phyloP scores from a whole-genome alignment of 192 early-diverging fungal genomes.

The Phycomyces nitens region DNA sequence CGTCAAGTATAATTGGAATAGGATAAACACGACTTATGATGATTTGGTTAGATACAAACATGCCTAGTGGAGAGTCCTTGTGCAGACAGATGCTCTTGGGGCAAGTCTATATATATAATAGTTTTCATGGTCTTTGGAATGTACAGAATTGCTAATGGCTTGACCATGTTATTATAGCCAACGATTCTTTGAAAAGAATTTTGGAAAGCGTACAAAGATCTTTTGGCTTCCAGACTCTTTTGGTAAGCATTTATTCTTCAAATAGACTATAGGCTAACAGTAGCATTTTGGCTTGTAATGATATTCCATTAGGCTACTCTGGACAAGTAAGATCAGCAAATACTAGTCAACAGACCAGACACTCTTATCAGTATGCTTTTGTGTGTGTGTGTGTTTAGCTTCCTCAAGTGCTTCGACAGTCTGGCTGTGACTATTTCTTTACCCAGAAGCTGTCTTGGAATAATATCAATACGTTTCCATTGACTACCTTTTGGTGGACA shows the following conservation, averaged over 20 bases:
- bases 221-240: constrained; percentile 98
- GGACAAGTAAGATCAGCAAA: constrained; percentile 54
- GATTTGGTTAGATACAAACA: constrained; percentile 85
- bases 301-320: constrained; percentile 59
- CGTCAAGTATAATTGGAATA: neutral
- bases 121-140: neutral
- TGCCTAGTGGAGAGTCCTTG: constrained; percentile 91
- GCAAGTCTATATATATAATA: constrained; percentile 20
- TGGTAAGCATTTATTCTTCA: constrained; percentile 42
- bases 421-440: constrained; percentile 94
- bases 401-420: constrained; percentile 84
- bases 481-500: constrained; percentile 95
- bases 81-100: constrained; percentile 94
- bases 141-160: no score
- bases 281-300: no score
- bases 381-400: constrained; percentile 31
- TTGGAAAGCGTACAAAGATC: constrained; percentile 67
- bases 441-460: constrained; percentile 99
- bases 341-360: no score
- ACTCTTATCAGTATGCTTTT: neutral
- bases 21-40: neutral
- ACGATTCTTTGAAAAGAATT: constrained; percentile 78
- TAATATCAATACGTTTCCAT: constrained; percentile 98
- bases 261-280: no score
- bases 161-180: constrained; percentile 45